These are phyloP conservation scores for Saccharum officinarum DNA, from an alignment of 176 grass and related monocot species.

Conservation along the genomic window DNA sequence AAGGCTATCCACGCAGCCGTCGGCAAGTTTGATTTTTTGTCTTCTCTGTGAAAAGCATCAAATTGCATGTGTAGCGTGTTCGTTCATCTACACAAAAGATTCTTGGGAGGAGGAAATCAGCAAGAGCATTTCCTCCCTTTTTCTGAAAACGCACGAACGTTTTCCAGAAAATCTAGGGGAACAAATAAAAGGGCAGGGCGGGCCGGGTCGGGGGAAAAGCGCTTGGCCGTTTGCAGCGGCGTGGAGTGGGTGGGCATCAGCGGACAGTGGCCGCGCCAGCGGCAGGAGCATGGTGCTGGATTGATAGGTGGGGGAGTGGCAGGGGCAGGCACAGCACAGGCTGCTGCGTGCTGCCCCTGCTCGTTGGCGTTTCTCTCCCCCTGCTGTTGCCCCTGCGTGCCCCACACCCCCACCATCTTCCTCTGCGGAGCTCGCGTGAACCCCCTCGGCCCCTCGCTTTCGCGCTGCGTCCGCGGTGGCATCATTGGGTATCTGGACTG, in stretches of 20 bases:
- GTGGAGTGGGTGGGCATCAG: slow-evolving; percentile 26
- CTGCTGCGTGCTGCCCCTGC: not conserved
- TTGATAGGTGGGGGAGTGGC: slow-evolving; percentile 36
- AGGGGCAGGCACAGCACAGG: not conserved
- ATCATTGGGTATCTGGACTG: not conserved
- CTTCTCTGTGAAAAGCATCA: not conserved
- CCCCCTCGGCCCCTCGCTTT: slow-evolving; percentile 13
- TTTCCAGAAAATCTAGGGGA: not conserved
- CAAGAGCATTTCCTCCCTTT: not conserved
- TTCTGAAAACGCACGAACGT: not conserved
- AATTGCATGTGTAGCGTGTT: not conserved
- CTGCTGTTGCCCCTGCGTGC: not conserved
- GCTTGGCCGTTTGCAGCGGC: slow-evolving; percentile 54
- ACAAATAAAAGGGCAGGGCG: slow-evolving; percentile 7
- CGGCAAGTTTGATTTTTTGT: not conserved
- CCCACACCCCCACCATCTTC: not conserved
- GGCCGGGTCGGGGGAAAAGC: slow-evolving; percentile 6
- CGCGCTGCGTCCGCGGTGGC: not conserved
- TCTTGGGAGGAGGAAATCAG: not conserved
- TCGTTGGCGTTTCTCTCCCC: not conserved
- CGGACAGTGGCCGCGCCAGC: not conserved
- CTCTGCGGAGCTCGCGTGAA: not conserved
- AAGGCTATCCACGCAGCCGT: not conserved
- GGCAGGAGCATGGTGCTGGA: not conserved
- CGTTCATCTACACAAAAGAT: not conserved